Evolutionary conservation across 1,139 yeast genomes (phyloP).

Genomic region (Debaryomyces udenii): DNA sequence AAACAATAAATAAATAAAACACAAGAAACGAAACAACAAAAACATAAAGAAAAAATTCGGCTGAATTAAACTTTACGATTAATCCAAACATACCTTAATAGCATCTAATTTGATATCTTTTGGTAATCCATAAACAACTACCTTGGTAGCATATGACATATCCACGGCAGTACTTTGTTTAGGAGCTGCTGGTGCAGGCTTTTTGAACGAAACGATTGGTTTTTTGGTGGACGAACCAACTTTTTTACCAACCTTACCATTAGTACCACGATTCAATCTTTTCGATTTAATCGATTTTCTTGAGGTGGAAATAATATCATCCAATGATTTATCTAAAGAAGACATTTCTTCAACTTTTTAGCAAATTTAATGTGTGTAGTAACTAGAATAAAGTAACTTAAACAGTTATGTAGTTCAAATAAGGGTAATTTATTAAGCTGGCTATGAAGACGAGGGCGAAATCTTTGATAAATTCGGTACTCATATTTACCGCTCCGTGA

Average conservation of each 20-base stretch:
- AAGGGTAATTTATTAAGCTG: conserved; percentile 1
- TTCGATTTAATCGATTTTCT: conserved; percentile 35
- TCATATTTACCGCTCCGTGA: background rate
- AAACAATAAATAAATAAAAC: conserved; percentile 11
- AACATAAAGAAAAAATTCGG: conserved; percentile 7
- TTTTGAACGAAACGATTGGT: conserved; percentile 41
- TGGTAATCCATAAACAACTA: conserved; percentile 76
- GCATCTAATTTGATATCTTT: conserved; percentile 77
- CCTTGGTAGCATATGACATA: conserved; percentile 67
- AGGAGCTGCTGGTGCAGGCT: conserved; percentile 35
- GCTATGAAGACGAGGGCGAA: conserved; percentile 5
- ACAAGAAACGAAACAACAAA: conserved; percentile 6
- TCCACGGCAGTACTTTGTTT: conserved; percentile 43
- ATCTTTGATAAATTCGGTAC: background rate
- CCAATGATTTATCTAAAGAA: conserved; percentile 89
- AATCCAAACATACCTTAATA: conserved; percentile 69
- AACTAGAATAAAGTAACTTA: conserved; percentile 1
- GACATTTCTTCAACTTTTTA: conserved; percentile 29
- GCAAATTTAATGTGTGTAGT: background rate
- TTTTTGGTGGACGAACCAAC: conserved; percentile 35
- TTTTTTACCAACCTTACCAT: conserved; percentile 35
- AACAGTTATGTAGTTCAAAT: background rate
- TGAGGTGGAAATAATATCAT: conserved; percentile 81
- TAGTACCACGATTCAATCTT: conserved; percentile 32
- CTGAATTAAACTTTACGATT: conserved; percentile 8